These are phyloP conservation scores for Geranium brycei DNA, from an alignment of 345 rosid species.

Conservation along the genomic window DNA sequence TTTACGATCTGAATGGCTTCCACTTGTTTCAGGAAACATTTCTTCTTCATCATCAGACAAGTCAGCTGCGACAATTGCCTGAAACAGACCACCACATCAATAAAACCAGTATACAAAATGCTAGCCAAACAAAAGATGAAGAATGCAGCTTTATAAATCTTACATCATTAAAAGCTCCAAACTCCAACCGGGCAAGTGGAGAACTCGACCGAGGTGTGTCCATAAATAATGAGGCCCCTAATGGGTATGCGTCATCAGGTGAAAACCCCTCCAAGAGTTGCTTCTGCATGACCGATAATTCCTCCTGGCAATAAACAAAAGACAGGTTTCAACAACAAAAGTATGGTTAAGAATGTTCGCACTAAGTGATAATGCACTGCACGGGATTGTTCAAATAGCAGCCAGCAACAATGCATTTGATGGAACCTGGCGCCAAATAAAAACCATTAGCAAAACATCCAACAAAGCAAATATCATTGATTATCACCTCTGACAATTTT, in stretches of 20 bases:
- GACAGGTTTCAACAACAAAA: too few species aligned
- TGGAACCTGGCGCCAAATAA: background rate
- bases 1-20: conserved; percentile 71
- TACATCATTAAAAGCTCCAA: conserved; percentile 65
- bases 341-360: too few species aligned
- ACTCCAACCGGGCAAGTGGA: conserved; percentile 50
- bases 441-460: background rate
- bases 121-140: background rate
- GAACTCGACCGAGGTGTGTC: conserved; percentile 76
- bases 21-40: conserved; percentile 42
- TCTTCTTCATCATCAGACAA: conserved; percentile 45
- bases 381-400: too few species aligned
- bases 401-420: background rate
- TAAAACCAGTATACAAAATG: background rate
- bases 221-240: conserved; percentile 63
- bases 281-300: conserved; percentile 36
- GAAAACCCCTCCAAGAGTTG: conserved; percentile 59
- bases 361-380: too few species aligned
- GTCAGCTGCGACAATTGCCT: conserved; percentile 50
- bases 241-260: conserved; percentile 67
- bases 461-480: background rate
- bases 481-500: conserved; percentile 56
- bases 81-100: conserved; percentile 10
- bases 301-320: conserved; percentile 41
- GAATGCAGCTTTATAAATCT: conserved; percentile 1